phyloP scores from a whole-genome alignment of 345 rosid species.

The Populus davidiana region DNA sequence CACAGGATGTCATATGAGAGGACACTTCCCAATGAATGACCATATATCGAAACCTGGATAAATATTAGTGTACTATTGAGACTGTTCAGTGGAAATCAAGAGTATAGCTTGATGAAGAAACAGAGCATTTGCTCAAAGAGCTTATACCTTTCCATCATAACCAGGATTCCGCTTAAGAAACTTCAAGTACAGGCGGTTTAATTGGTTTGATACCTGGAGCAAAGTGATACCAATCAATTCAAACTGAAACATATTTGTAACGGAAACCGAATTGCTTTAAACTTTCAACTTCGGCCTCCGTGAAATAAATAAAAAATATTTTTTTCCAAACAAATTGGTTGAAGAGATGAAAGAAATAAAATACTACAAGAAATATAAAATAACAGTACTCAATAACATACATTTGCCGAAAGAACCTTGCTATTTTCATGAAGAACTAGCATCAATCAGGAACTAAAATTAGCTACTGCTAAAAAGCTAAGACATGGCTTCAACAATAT shows the following conservation, averaged over 20 bases:
- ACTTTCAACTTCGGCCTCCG: background rate
- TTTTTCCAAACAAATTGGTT: background rate
- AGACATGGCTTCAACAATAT: background rate
- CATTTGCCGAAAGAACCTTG: background rate
- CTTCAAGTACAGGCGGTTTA: slow-evolving; percentile 69
- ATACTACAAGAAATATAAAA: background rate
- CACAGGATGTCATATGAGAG: slow-evolving; percentile 96
- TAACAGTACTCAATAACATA: background rate
- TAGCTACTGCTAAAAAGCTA: background rate
- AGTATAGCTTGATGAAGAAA: slow-evolving; percentile 18
- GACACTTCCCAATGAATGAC: slow-evolving; percentile 98
- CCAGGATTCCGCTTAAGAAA: slow-evolving; percentile 85
- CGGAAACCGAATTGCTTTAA: background rate
- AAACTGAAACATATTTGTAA: slow-evolving; percentile 14
- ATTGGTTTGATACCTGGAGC: slow-evolving; percentile 83
- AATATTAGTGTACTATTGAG: background rate
- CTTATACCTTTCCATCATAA: slow-evolving; percentile 85
- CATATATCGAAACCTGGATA: slow-evolving; percentile 80
- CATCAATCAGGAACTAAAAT: background rate
- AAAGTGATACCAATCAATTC: slow-evolving; percentile 12
- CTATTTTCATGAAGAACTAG: background rate
- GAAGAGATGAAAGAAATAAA: background rate
- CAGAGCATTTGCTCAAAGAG: slow-evolving; percentile 14
- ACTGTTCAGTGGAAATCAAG: background rate
- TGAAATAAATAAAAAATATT: background rate